phyloP scores from a whole-genome alignment of 768 basidiomycete genomes.

The Termitomyces heimii region DNA sequence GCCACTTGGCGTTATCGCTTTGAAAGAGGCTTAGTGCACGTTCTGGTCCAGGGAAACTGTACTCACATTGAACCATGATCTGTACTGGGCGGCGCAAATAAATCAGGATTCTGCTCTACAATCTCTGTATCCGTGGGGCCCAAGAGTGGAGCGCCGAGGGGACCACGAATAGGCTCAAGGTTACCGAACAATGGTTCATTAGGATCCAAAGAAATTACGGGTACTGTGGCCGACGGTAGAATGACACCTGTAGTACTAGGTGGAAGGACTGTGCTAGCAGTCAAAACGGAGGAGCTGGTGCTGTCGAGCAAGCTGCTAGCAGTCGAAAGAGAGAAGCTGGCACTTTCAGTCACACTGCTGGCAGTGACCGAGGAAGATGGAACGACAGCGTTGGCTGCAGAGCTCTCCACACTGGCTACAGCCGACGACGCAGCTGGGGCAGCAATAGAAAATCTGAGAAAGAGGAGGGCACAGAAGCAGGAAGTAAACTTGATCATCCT shows the following conservation, averaged over 20 bases:
- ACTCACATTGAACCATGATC: constrained; percentile 39
- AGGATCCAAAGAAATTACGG: constrained; percentile 34
- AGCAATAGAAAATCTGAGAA: constrained; percentile 20
- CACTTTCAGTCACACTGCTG: neutral
- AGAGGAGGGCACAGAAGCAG: constrained; percentile 28
- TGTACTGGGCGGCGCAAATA: constrained; percentile 38
- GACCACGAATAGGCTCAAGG: constrained; percentile 31
- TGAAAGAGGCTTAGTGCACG: neutral
- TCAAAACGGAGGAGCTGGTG: neutral
- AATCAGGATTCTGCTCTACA: constrained; percentile 38
- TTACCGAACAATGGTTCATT: constrained; percentile 30
- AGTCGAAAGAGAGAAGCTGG: neutral
- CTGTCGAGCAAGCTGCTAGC: neutral
- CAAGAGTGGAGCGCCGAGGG: constrained; percentile 33
- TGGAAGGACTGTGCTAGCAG: neutral
- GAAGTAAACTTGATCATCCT: constrained; percentile 31
- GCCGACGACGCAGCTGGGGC: constrained; percentile 22
- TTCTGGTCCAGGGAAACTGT: neutral
- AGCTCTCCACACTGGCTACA: neutral
- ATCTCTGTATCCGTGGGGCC: constrained; percentile 35
- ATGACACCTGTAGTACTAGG: constrained; percentile 16
- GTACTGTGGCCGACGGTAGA: constrained; percentile 35
- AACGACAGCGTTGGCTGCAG: neutral
- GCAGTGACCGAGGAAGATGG: neutral
- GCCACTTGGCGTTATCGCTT: constrained; percentile 51